Conservation (phyloP, 2,329 filamentous ascomycete species). For the Stemphylium lycopersici region DNA sequence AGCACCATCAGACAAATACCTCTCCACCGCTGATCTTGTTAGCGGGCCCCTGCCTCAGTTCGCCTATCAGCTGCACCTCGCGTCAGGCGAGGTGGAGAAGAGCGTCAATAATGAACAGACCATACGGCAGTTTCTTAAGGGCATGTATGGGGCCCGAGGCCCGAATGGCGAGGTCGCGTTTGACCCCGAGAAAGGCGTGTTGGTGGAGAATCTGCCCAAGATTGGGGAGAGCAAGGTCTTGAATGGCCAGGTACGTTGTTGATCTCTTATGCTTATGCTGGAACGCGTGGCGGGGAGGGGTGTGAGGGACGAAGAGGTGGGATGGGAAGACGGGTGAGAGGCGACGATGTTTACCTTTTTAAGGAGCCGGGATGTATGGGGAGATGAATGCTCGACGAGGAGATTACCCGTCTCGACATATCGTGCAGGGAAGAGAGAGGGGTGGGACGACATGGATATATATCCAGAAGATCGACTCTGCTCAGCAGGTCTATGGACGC, state of each 20-base stretch:
- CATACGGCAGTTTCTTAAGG: conserved; percentile 73
- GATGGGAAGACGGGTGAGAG: neutral
- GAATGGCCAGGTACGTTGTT: conserved; percentile 60
- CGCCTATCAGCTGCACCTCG: conserved; percentile 83
- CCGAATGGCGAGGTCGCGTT: conserved; percentile 64
- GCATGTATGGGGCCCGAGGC: conserved; percentile 71
- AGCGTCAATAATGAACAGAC: conserved; percentile 61
- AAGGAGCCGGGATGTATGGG: neutral
- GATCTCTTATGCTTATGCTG: conserved; percentile 3
- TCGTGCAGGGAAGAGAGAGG: conserved; percentile 8
- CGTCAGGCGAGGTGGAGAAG: conserved; percentile 62
- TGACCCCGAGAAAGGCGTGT: conserved; percentile 64
- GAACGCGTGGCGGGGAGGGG: conserved; percentile 4
- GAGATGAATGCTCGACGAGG: neutral
- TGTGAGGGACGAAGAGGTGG: too few relatives aligned
- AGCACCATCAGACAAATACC: conserved; percentile 60
- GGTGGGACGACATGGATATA: neutral
- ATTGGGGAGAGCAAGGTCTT: conserved; percentile 66
- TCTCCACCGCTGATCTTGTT: conserved; percentile 66
- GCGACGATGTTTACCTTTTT: neutral
- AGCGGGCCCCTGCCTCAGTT: conserved; percentile 69
- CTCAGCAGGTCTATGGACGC: neutral
- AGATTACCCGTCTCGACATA: neutral
- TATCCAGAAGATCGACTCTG: conserved; percentile 8
- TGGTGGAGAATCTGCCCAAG: conserved; percentile 66